Percentiles rank a stretch among this genome's conserved stretches.
These are phyloP conservation scores for Quercus alba DNA, from an alignment of 306 rosid species.

Conservation along the genomic window DNA sequence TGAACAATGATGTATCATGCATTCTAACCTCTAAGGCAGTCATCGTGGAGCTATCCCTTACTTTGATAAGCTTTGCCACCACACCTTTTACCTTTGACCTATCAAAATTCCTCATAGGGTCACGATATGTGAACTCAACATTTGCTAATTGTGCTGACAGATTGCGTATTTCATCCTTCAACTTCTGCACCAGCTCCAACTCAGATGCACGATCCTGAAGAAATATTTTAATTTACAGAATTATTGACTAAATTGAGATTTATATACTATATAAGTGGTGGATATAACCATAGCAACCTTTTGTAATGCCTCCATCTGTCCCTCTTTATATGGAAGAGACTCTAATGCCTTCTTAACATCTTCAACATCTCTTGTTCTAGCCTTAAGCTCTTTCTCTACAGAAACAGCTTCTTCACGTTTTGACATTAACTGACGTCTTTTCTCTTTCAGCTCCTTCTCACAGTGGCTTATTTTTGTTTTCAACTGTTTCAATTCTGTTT, in stretches of 20 bases:
- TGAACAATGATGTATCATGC: slow-evolving; percentile 3
- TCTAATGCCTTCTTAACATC: slow-evolving; percentile 53
- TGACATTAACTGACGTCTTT: slow-evolving; percentile 60
- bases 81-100: slow-evolving; percentile 96
- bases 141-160: slow-evolving; percentile 71
- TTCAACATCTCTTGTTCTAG: slow-evolving; percentile 60
- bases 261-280: slow-evolving; percentile 10
- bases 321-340: slow-evolving; percentile 74
- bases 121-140: slow-evolving; percentile 71
- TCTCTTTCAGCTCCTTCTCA: slow-evolving; percentile 82
- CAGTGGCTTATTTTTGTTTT: slow-evolving; percentile 78
- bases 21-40: slow-evolving; percentile 89
- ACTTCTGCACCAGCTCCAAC: slow-evolving; percentile 66
- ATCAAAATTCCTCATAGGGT: slow-evolving; percentile 80
- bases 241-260: slow-evolving; percentile 11
- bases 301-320: slow-evolving; percentile 85
- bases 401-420: slow-evolving; percentile 84
- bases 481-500: slow-evolving; percentile 81
- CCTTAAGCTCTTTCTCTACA: slow-evolving; percentile 68
- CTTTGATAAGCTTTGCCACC: slow-evolving; percentile 88
- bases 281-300: slow-evolving; percentile 49
- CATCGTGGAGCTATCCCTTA: slow-evolving; percentile 74
- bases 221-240: slow-evolving; percentile 14
- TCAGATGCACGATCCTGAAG: slow-evolving; percentile 72
- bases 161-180: slow-evolving; percentile 79